phyloP scores from a whole-genome alignment of 2,329 filamentous ascomycete species.

The Aaosphaeria arxii region DNA sequence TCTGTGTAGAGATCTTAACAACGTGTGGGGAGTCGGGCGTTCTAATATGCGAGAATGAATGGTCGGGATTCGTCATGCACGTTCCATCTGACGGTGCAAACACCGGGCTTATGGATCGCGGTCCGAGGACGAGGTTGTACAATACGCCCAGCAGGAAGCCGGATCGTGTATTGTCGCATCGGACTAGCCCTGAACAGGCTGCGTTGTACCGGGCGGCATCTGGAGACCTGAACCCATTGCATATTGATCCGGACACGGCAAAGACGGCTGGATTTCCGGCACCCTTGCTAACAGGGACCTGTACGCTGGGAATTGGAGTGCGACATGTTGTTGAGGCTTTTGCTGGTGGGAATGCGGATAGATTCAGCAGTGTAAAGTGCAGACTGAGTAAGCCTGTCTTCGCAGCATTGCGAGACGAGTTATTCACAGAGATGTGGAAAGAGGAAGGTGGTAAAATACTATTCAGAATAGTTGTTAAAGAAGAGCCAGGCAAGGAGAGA shows the following conservation, averaged over 20 bases:
- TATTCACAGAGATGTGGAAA: slow-evolving; percentile 13
- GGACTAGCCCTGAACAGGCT: slow-evolving; percentile 9
- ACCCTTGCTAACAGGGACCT: slow-evolving; percentile 10
- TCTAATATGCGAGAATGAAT: slow-evolving; percentile 9
- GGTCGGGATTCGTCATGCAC: slow-evolving; percentile 9
- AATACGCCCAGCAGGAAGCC: slow-evolving; percentile 3
- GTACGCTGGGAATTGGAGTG: slow-evolving; percentile 10
- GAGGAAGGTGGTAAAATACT: slow-evolving; percentile 2
- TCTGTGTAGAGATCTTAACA: slow-evolving; percentile 8
- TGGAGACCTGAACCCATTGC: slow-evolving; percentile 9
- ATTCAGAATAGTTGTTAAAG: slow-evolving; percentile 6
- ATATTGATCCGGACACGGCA: slow-evolving; percentile 10
- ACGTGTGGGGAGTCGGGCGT: slow-evolving; percentile 1
- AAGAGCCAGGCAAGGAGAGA: slow-evolving; percentile 2
- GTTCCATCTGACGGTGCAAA: slow-evolving; percentile 4
- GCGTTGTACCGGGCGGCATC: slow-evolving; percentile 12
- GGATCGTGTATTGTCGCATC: slow-evolving; percentile 5
- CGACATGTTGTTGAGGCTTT: slow-evolving; percentile 11
- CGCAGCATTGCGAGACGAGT: slow-evolving; percentile 5
- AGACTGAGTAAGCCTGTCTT: slow-evolving; percentile 10
- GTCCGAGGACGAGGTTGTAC: slow-evolving; percentile 3
- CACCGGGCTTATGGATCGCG: slow-evolving; percentile 1
- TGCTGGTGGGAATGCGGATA: slow-evolving; percentile 5
- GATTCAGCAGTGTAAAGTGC: slow-evolving; percentile 9
- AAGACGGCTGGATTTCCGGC: slow-evolving; percentile 9